These are phyloP conservation scores for Yamadazyma sp. DNA, from an alignment of 1,139 yeast genomes.

Conservation along the genomic window DNA sequence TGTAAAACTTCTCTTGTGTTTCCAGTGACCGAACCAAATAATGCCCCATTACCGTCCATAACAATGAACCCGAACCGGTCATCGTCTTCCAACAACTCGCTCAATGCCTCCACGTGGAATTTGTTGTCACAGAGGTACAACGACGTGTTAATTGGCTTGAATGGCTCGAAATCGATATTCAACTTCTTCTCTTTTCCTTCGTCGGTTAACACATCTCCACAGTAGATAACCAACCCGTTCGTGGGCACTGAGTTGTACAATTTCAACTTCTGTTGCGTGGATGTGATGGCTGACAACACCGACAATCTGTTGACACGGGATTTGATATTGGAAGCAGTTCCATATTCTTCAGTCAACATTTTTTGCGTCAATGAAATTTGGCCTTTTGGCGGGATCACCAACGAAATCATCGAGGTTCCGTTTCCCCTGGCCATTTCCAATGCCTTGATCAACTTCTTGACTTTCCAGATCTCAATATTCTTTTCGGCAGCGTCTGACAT, in stretches of 20 bases:
- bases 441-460: conserved; percentile 86
- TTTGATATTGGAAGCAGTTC: conserved; percentile 96
- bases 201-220: conserved; percentile 96
- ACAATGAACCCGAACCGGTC: conserved; percentile 95
- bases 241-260: conserved; percentile 86
- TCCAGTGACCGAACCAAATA: conserved; percentile 95
- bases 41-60: conserved; percentile 99
- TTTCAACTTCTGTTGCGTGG: conserved; percentile 94
- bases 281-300: conserved; percentile 93
- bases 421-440: conserved; percentile 93
- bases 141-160: conserved; percentile 96
- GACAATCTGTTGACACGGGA: conserved; percentile 95
- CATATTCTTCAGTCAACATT: conserved; percentile 97
- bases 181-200: conserved; percentile 97
- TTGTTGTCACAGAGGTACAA: conserved; percentile 95
- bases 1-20: conserved; percentile 95
- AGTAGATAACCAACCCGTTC: conserved; percentile 91
- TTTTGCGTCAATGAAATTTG: conserved; percentile 86
- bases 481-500: conserved; percentile 63
- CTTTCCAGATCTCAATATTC: conserved; percentile 98
- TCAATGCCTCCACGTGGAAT: conserved; percentile 94
- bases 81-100: conserved; percentile 91
- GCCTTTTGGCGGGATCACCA: conserved; percentile 92
- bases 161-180: conserved; percentile 94
- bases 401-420: conserved; percentile 97